A percentile compares a stretch with the other conserved stretches of the same genome.
These are phyloP conservation scores for Botrytis tulipae DNA, from an alignment of 2,329 filamentous ascomycete species.

Conservation along the genomic window DNA sequence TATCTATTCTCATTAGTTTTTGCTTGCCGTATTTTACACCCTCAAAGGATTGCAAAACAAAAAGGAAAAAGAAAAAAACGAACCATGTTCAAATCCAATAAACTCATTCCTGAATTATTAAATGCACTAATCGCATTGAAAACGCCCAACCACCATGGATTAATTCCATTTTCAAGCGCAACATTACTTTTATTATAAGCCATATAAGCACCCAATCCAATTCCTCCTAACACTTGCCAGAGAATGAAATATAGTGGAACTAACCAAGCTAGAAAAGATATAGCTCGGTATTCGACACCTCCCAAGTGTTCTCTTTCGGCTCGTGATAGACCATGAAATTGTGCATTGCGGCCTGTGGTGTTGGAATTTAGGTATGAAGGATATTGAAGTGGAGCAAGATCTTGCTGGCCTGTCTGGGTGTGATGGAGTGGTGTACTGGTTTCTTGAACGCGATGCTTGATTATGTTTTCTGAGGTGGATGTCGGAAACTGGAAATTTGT, in stretches of 20 bases:
- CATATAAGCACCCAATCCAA: slow-evolving; percentile 63
- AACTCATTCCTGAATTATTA: slow-evolving; percentile 69
- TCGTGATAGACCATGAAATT: slow-evolving; percentile 53
- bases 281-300: slow-evolving; percentile 62
- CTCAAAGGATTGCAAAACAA: neutral
- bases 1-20: slow-evolving; percentile 32
- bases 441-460: neutral
- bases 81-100: slow-evolving; percentile 64
- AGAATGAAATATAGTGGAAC: slow-evolving; percentile 60
- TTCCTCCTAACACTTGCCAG: slow-evolving; percentile 57
- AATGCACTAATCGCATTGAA: slow-evolving; percentile 69
- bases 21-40: neutral
- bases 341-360: slow-evolving; percentile 50
- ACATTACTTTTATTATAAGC: slow-evolving; percentile 49
- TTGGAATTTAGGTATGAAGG: slow-evolving; percentile 31
- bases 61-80: slow-evolving; percentile 31
- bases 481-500: neutral
- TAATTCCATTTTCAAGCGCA: slow-evolving; percentile 55
- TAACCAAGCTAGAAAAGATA: slow-evolving; percentile 56
- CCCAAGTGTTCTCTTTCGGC: slow-evolving; percentile 58
- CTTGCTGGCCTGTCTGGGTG: neutral
- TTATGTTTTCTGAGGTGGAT: neutral
- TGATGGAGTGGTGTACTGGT: neutral
- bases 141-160: slow-evolving; percentile 66
- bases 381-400: slow-evolving; percentile 26